phyloP scores from a whole-genome alignment of 345 rosid species.

The Laguncularia racemosa region DNA sequence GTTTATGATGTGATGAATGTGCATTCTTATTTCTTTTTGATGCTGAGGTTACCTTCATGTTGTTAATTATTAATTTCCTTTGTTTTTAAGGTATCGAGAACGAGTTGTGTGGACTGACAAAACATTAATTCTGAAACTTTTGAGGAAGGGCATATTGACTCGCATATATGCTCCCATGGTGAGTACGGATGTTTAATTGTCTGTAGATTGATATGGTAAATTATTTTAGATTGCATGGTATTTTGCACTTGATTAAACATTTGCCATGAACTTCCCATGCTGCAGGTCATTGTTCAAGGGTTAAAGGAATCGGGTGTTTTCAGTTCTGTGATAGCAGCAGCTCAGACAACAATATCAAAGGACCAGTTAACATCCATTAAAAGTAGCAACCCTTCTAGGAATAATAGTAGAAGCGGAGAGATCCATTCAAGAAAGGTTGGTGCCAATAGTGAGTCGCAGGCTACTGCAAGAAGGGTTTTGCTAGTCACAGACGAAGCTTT shows the following conservation, averaged over 20 bases:
- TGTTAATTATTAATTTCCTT: background rate
- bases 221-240: background rate
- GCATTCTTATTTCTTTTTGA: background rate
- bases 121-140: constrained; percentile 48
- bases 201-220: too few species aligned
- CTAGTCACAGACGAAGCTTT: constrained; percentile 15
- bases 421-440: constrained; percentile 45
- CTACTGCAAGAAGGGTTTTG: constrained; percentile 41
- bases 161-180: constrained; percentile 89
- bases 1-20: background rate
- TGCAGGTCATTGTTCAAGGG: constrained; percentile 65
- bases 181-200: constrained; percentile 9
- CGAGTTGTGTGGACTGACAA: constrained; percentile 73
- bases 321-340: constrained; percentile 41
- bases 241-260: background rate
- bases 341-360: constrained; percentile 22
- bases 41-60: background rate
- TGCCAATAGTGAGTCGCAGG: constrained; percentile 28
- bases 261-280: background rate
- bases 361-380: constrained; percentile 24
- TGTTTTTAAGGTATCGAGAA: constrained; percentile 57
- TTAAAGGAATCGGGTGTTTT: constrained; percentile 71
- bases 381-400: constrained; percentile 23
- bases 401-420: constrained; percentile 9
- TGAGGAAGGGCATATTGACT: constrained; percentile 69